Percentiles rank a stretch among this genome's conserved stretches.
Evolutionary conservation across 2,329 filamentous ascomycete species (phyloP).

Genomic region (Calonectria crousiana): DNA sequence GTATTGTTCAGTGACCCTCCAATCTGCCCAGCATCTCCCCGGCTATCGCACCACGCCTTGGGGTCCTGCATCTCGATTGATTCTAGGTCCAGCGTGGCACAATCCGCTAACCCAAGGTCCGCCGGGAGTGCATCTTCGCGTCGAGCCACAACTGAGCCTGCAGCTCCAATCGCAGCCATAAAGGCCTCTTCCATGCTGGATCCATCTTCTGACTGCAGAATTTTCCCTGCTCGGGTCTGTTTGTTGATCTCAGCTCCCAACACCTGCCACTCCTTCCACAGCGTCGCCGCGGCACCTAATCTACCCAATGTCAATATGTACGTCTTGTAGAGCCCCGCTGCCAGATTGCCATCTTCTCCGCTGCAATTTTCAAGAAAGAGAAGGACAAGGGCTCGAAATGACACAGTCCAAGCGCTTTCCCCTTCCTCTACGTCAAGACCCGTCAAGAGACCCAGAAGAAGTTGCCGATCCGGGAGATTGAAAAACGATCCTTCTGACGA

Average conservation of each 20-base stretch:
- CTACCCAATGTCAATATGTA: slow-evolving; percentile 47
- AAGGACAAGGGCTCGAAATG: slow-evolving; percentile 40
- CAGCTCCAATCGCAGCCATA: slow-evolving; percentile 29
- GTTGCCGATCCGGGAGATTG: slow-evolving; percentile 34
- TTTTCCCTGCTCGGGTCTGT: neutral
- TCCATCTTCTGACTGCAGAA: neutral
- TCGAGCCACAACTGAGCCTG: slow-evolving; percentile 35
- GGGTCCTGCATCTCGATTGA: slow-evolving; percentile 32
- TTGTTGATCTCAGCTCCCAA: slow-evolving; percentile 21
- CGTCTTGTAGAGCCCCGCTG: slow-evolving; percentile 35
- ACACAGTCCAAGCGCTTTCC: slow-evolving; percentile 33
- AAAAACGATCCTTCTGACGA: neutral
- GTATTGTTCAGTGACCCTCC: slow-evolving; percentile 21
- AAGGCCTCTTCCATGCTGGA: slow-evolving; percentile 28
- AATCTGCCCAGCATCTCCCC: slow-evolving; percentile 23
- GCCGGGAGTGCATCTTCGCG: slow-evolving; percentile 23
- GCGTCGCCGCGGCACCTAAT: slow-evolving; percentile 47
- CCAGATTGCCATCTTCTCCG: neutral
- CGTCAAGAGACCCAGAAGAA: slow-evolving; percentile 46
- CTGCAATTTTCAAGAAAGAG: slow-evolving; percentile 22
- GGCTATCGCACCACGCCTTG: slow-evolving; percentile 24
- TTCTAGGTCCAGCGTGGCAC: slow-evolving; percentile 34
- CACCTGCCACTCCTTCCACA: slow-evolving; percentile 48
- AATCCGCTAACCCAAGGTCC: slow-evolving; percentile 34
- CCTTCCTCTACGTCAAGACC: slow-evolving; percentile 44